Evolutionary conservation across 352 stramenopile genomes (phyloP).

Genomic region (Peronospora belbahrii): DNA sequence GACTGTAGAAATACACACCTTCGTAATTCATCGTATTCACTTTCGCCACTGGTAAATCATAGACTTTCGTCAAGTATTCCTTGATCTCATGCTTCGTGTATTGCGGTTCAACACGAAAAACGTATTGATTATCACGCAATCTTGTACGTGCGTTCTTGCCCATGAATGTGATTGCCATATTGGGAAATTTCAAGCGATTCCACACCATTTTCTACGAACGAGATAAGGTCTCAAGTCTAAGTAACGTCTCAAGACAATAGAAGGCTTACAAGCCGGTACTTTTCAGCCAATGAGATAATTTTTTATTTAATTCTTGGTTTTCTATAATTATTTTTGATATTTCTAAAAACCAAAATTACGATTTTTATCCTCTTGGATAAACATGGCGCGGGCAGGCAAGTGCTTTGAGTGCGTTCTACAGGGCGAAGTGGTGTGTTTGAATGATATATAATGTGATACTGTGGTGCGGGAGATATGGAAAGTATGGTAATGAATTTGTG

Average conservation of each 20-base stretch:
- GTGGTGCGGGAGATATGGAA: background rate
- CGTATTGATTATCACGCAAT: slow-evolving; percentile 75
- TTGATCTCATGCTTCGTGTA: slow-evolving; percentile 98
- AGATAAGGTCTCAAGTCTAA: too few species aligned
- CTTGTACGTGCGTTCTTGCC: slow-evolving; percentile 73
- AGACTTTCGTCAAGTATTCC: slow-evolving; percentile 96
- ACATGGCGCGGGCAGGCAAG: slow-evolving; percentile 61
- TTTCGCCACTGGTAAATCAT: slow-evolving; percentile 90
- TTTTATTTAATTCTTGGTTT: background rate
- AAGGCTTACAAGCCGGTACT: slow-evolving; percentile 5
- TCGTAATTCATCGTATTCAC: slow-evolving; percentile 94
- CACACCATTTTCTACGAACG: slow-evolving; percentile 69
- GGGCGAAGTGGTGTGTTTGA: slow-evolving; percentile 61
- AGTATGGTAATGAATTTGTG: background rate
- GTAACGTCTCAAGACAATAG: background rate
- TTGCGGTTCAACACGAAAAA: slow-evolving; percentile 90
- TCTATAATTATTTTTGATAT: too few species aligned
- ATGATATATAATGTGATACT: background rate
- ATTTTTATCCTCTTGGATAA: background rate
- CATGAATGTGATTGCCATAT: slow-evolving; percentile 85
- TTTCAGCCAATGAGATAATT: slow-evolving; percentile 26
- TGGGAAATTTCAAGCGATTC: slow-evolving; percentile 80
- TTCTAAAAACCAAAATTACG: too few species aligned
- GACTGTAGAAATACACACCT: too few species aligned
- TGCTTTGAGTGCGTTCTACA: slow-evolving; percentile 80